Percentiles rank a stretch among this genome's conserved stretches.
Evolutionary conservation across 768 basidiomycete species (phyloP).

Genomic region (Tricholoma flavovirens): DNA sequence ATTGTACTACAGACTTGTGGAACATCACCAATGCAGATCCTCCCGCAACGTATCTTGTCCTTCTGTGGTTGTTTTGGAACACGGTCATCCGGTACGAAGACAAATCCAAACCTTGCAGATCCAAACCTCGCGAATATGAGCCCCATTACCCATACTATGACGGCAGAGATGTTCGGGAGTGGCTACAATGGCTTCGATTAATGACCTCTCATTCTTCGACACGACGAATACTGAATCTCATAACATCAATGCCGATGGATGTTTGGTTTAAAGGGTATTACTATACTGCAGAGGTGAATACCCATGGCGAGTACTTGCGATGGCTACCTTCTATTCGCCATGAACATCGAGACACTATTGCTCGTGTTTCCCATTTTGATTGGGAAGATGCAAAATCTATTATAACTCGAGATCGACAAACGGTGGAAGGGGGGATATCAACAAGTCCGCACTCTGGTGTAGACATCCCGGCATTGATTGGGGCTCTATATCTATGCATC

Average conservation of each 20-base stretch:
- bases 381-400: neutral
- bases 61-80: neutral
- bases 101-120: too few species aligned
- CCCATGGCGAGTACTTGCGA: neutral
- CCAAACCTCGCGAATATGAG: too few species aligned
- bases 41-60: neutral
- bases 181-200: neutral
- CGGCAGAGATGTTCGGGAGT: neutral
- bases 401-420: neutral
- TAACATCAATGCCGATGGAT: neutral
- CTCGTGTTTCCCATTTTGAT: neutral
- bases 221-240: neutral
- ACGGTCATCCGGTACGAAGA: too few species aligned
- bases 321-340: neutral
- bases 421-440: neutral
- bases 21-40: neutral
- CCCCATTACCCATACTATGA: neutral
- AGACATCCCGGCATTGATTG: too few species aligned
- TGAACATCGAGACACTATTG: neutral
- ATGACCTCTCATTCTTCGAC: neutral
- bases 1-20: neutral
- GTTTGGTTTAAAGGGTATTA: neutral
- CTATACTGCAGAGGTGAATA: too few species aligned
- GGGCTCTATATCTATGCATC: too few species aligned
- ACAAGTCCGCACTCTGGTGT: neutral